Conservation (phyloP, 345 rosid genomes). For the Citrus trifoliata region DNA sequence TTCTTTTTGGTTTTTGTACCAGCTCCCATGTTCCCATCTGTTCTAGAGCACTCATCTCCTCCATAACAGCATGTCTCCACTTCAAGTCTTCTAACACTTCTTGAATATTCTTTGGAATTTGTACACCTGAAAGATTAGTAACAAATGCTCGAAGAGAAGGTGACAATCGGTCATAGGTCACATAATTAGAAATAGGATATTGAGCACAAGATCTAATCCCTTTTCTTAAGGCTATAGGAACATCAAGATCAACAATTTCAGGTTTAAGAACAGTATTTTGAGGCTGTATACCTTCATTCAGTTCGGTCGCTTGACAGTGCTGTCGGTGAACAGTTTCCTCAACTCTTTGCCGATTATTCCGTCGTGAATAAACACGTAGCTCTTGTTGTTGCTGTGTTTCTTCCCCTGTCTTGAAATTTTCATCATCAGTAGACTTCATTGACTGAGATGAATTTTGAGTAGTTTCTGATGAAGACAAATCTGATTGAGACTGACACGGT, state of each 20-base stretch:
- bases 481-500: no score
- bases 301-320: no score
- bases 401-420: no score
- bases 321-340: rapidly evolving
- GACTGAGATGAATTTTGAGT: no score
- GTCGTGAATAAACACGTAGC: no score
- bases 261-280: neutral
- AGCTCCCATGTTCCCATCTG: neutral
- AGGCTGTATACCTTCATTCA: no score
- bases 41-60: neutral
- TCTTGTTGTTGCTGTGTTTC: no score
- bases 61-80: neutral
- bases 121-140: neutral
- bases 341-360: no score
- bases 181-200: neutral
- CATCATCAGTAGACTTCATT: no score
- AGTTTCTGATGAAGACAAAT: no score
- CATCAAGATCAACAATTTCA: neutral
- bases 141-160: neutral
- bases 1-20: neutral
- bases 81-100: neutral
- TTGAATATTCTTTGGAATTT: neutral
- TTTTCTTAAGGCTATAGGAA: neutral
- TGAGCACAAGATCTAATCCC: neutral
- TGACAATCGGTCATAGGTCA: neutral